Evolutionary conservation across 768 basidiomycete species (phyloP).

Genomic region (Sporobolomyces roseus): DNA sequence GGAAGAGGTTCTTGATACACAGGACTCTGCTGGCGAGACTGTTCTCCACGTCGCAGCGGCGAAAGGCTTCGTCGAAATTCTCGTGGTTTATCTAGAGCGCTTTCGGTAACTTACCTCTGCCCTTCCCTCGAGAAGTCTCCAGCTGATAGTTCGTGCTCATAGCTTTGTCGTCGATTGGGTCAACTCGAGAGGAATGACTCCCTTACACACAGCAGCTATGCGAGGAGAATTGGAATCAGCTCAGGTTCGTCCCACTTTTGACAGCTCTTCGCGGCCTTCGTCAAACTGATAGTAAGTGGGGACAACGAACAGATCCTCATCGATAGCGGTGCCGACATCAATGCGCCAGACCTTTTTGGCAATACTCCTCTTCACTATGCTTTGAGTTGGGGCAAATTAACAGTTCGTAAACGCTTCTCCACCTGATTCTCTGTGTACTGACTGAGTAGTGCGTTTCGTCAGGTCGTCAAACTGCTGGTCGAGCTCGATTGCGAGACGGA

Average conservation of each 20-base stretch:
- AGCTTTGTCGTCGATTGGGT: slow-evolving; percentile 42
- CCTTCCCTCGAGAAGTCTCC: not conserved
- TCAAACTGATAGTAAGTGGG: not conserved
- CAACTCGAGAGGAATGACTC: slow-evolving; percentile 39
- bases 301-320: slow-evolving; percentile 29
- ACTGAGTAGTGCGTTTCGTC: not conserved
- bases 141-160: not conserved
- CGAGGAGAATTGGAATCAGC: slow-evolving; percentile 37
- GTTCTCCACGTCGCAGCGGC: slow-evolving; percentile 41
- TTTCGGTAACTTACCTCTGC: slow-evolving; percentile 8
- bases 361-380: slow-evolving; percentile 44
- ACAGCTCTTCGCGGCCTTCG: not conserved
- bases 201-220: slow-evolving; percentile 42
- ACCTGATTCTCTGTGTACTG: too few species aligned
- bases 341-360: slow-evolving; percentile 43
- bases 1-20: not conserved
- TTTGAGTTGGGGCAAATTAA: slow-evolving; percentile 8
- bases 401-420: not conserved
- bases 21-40: slow-evolving; percentile 43
- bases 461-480: slow-evolving; percentile 42
- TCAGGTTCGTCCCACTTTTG: slow-evolving; percentile 14
- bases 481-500: slow-evolving; percentile 35
- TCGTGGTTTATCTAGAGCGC: slow-evolving; percentile 19
- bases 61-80: slow-evolving; percentile 16
- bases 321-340: slow-evolving; percentile 42